A percentile compares a stretch with the other conserved stretches of the same genome.
Evolutionary conservation across 2,329 filamentous ascomycete genomes (phyloP).

Genomic region (Epichloe sp.): DNA sequence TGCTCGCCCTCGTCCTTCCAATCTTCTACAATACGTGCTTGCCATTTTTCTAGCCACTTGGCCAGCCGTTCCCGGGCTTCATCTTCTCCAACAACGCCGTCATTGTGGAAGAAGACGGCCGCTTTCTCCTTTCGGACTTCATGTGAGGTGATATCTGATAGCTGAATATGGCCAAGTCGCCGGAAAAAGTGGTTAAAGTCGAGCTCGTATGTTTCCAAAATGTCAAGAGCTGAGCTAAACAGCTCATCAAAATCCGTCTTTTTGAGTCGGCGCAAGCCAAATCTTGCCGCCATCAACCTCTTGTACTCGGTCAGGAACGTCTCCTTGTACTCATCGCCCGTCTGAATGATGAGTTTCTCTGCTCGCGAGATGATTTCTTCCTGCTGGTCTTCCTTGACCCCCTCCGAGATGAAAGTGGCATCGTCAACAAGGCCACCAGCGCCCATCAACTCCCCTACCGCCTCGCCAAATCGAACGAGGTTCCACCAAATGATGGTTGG

Average conservation of each 20-base stretch:
- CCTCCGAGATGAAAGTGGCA: conserved; percentile 54
- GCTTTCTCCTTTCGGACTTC: conserved; percentile 51
- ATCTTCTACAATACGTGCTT: conserved; percentile 56
- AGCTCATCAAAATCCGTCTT: conserved; percentile 66
- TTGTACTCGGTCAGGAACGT: conserved; percentile 87
- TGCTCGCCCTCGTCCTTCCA: conserved; percentile 44
- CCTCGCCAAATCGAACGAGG: conserved; percentile 78
- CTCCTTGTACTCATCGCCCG: conserved; percentile 77
- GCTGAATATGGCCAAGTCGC: conserved; percentile 50
- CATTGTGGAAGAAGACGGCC: conserved; percentile 64
- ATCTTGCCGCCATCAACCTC: conserved; percentile 62
- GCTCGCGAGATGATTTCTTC: conserved; percentile 63
- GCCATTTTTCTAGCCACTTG: conserved; percentile 74
- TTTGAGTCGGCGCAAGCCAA: conserved; percentile 60
- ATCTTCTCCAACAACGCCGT: conserved; percentile 50
- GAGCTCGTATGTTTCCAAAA: conserved; percentile 66
- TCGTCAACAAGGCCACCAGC: conserved; percentile 61
- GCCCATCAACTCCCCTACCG: conserved; percentile 77
- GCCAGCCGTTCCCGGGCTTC: conserved; percentile 55
- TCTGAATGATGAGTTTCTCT: conserved; percentile 67
- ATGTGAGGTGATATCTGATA: conserved; percentile 51
- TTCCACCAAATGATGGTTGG: conserved; percentile 99
- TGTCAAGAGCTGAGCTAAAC: conserved; percentile 72
- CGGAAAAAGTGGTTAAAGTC: conserved; percentile 96
- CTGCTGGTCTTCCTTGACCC: conserved; percentile 50